Conservation (phyloP, 805 yeast genomes). For the Debaryomyces maramus region DNA sequence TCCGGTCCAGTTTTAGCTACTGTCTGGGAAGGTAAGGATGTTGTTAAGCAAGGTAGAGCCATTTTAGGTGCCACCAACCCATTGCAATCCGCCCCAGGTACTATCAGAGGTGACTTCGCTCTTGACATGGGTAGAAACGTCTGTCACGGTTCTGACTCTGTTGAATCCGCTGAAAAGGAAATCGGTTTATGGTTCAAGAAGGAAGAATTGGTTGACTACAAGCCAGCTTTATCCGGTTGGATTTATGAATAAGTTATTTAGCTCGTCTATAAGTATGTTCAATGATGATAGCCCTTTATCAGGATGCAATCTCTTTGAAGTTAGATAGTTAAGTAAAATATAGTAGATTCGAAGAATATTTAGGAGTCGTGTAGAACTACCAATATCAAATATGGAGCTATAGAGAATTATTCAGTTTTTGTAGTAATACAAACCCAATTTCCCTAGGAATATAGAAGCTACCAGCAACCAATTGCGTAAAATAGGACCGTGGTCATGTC, state of each 20-base stretch:
- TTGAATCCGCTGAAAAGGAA: conserved; percentile 95
- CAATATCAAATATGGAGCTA: conserved; percentile 1
- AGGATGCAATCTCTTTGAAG: too few relatives aligned
- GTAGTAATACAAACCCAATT: background rate
- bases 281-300: conserved; percentile 1
- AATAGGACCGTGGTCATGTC: conserved; percentile 14
- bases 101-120: conserved; percentile 99
- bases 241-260: conserved; percentile 74
- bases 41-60: conserved; percentile 96
- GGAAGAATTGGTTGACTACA: conserved; percentile 93
- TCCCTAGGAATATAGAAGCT: background rate
- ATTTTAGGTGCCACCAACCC: conserved; percentile 99
- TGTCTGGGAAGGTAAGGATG: conserved; percentile 99
- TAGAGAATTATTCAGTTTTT: background rate
- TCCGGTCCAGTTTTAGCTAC: conserved; percentile 99
- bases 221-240: conserved; percentile 82
- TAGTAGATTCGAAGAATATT: too few relatives aligned
- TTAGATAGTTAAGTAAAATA: too few relatives aligned
- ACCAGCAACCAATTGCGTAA: too few relatives aligned
- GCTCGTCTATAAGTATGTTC: conserved; percentile 1
- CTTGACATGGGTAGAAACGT: conserved; percentile 99
- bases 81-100: conserved; percentile 94
- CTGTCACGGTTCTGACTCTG: conserved; percentile 99
- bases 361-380: conserved; percentile 3
- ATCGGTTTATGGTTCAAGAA: conserved; percentile 96